Conservation (phyloP, 140 eudicot species). For the Anethum foeniculum region DNA sequence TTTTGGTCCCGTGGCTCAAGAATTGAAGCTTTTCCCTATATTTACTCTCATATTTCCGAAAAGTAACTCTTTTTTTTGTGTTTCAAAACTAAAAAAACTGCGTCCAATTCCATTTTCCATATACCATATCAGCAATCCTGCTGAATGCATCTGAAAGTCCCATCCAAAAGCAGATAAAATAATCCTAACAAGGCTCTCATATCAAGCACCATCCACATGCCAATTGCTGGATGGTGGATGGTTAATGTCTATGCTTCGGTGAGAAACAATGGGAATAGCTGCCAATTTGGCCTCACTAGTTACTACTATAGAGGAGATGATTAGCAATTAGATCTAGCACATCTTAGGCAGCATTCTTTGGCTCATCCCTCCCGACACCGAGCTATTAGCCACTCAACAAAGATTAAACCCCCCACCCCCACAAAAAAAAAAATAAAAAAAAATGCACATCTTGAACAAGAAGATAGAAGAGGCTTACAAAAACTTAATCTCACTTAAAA, state of each 20-base stretch:
- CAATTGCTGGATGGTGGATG: not conserved
- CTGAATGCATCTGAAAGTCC: too few species aligned
- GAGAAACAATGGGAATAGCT: not conserved
- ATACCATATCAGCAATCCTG: too few species aligned
- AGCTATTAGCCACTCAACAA: not conserved
- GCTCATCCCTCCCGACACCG: not conserved
- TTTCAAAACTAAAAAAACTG: not conserved
- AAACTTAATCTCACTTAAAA: not conserved
- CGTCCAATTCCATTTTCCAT: not conserved
- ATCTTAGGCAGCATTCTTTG: not conserved
- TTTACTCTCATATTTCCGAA: not conserved
- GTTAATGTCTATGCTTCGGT: not conserved
- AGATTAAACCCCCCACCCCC: not conserved
- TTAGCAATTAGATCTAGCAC: not conserved
- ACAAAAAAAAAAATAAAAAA: too few species aligned
- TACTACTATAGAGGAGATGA: not conserved
- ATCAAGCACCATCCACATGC: not conserved
- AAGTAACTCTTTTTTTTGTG: not conserved
- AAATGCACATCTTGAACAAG: not conserved
- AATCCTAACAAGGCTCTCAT: too few species aligned
- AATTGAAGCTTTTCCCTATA: too few species aligned
- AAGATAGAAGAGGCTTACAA: too few species aligned
- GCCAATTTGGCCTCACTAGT: not conserved
- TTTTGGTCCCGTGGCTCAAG: too few species aligned
- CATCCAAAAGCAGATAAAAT: too few species aligned